A percentile compares a stretch with the other conserved stretches of the same genome.
Evolutionary conservation across 768 basidiomycete species (phyloP).

Genomic region (Termitomyces sp.): DNA sequence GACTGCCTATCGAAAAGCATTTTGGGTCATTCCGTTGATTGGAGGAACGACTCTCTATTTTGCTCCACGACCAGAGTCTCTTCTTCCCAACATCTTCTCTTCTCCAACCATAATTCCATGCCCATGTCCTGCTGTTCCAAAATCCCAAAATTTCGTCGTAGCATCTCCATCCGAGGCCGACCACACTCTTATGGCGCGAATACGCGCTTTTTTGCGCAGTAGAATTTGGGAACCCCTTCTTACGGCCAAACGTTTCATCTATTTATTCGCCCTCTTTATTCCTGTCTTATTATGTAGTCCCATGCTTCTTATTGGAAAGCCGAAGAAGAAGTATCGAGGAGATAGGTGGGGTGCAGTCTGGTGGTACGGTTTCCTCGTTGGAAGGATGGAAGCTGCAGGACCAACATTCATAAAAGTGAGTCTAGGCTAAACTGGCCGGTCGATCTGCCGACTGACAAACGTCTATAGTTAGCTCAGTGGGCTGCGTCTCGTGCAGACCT

Average conservation of each 20-base stretch:
- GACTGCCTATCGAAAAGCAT: conserved; percentile 20
- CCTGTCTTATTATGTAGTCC: conserved; percentile 84
- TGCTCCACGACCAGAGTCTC: conserved; percentile 35
- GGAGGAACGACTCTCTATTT: conserved; percentile 51
- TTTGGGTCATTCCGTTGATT: conserved; percentile 55
- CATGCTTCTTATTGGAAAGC: conserved; percentile 70
- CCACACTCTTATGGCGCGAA: conserved; percentile 36
- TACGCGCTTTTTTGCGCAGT: conserved; percentile 44
- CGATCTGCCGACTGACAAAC: conserved; percentile 9
- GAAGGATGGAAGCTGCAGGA: conserved; percentile 89
- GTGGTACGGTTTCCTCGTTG: conserved; percentile 93
- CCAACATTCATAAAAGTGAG: conserved; percentile 95
- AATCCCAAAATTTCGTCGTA: conserved; percentile 33
- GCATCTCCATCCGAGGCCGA: conserved; percentile 67
- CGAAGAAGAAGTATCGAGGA: conserved; percentile 50
- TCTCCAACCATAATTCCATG: conserved; percentile 41
- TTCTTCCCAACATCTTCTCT: conserved; percentile 44
- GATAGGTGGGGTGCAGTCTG: conserved; percentile 92
- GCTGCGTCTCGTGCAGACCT: conserved; percentile 93
- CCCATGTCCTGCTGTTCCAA: conserved; percentile 16
- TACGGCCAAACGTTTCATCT: conserved; percentile 77
- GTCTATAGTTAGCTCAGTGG: conserved; percentile 88
- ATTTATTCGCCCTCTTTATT: conserved; percentile 77
- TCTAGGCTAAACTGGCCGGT: background rate
- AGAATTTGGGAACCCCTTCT: conserved; percentile 81